Conservation (phyloP, 768 basidiomycete genomes). For the Trametes cubensis region DNA sequence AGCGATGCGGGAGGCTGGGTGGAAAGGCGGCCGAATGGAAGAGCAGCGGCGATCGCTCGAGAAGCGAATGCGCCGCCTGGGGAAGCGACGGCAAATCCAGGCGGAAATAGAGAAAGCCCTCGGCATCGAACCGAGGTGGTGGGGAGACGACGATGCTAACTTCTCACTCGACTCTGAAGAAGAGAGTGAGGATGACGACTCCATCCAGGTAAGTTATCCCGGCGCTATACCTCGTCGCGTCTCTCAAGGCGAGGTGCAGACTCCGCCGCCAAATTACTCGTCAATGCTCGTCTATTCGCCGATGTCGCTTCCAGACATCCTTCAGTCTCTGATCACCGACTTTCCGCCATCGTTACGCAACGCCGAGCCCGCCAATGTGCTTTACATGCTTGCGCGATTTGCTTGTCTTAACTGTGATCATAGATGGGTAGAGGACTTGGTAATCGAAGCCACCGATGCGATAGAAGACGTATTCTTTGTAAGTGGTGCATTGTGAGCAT, state of each 20-base stretch:
- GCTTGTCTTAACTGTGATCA: conserved; percentile 91
- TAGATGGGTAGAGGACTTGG: conserved; percentile 89
- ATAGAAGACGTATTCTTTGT: conserved; percentile 95
- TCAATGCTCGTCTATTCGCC: conserved; percentile 96
- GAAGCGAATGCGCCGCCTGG: conserved; percentile 54
- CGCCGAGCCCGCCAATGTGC: conserved; percentile 84
- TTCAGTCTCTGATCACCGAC: conserved; percentile 79
- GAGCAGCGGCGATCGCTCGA: conserved; percentile 63
- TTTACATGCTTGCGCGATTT: conserved; percentile 91
- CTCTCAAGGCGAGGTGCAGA: conserved; percentile 46
- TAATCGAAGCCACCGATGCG: conserved; percentile 87
- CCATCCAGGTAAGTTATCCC: conserved; percentile 21
- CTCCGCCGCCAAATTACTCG: conserved; percentile 73
- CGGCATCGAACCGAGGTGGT: conserved; percentile 63
- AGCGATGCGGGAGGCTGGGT: conserved; percentile 84
- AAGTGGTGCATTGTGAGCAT: conserved; percentile 38
- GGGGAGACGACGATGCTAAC: conserved; percentile 53
- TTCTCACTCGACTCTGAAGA: conserved; percentile 42
- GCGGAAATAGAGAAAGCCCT: conserved; percentile 61
- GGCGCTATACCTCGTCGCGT: conserved; percentile 15
- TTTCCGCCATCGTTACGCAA: conserved; percentile 73
- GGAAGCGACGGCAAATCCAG: conserved; percentile 56
- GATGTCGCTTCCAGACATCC: conserved; percentile 70
- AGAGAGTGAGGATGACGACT: conserved; percentile 49
- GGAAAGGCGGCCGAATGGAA: conserved; percentile 78